Percentiles rank a stretch among this genome's conserved stretches.
Conservation (phyloP, 495 filamentous ascomycete species). For the Podospora pseudoanserina region DNA sequence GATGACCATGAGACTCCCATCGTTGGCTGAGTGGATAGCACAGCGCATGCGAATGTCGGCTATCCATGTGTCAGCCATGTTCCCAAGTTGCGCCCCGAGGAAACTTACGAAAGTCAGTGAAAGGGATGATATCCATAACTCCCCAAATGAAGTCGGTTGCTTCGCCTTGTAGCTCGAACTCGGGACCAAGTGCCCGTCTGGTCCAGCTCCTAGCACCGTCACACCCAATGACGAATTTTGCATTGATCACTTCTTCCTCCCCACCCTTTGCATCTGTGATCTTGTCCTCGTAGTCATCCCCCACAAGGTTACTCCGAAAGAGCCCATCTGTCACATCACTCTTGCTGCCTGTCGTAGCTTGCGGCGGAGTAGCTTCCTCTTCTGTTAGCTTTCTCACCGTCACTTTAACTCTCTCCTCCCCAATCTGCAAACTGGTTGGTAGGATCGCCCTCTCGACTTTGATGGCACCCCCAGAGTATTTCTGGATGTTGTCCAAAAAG, state of each 20-base stretch:
- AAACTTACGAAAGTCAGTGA: slow-evolving; percentile 57
- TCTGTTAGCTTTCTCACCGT: slow-evolving; percentile 44
- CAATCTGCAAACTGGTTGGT: slow-evolving; percentile 43
- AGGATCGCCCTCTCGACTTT: slow-evolving; percentile 52
- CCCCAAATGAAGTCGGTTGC: slow-evolving; percentile 64
- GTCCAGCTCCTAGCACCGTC: slow-evolving; percentile 66
- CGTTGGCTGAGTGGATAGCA: slow-evolving; percentile 63
- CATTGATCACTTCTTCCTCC: slow-evolving; percentile 40
- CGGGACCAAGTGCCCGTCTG: slow-evolving; percentile 51
- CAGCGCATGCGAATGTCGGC: slow-evolving; percentile 66
- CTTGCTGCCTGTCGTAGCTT: slow-evolving; percentile 34
- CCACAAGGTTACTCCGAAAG: slow-evolving; percentile 47
- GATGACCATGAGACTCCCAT: slow-evolving; percentile 67
- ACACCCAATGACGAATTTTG: slow-evolving; percentile 66
- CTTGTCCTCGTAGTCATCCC: slow-evolving; percentile 56
- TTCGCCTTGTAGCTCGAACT: slow-evolving; percentile 51
- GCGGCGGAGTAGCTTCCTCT: slow-evolving; percentile 42
- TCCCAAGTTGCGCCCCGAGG: neutral
- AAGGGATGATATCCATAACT: slow-evolving; percentile 62
- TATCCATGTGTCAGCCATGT: neutral
- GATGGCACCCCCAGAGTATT: slow-evolving; percentile 40
- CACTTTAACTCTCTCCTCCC: slow-evolving; percentile 54
- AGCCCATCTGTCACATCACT: slow-evolving; percentile 39
- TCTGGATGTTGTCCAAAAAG: slow-evolving; percentile 49
- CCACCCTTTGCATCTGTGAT: slow-evolving; percentile 32